phyloP scores from a whole-genome alignment of 2,329 filamentous ascomycete species.

The Sarocladium oryzae region DNA sequence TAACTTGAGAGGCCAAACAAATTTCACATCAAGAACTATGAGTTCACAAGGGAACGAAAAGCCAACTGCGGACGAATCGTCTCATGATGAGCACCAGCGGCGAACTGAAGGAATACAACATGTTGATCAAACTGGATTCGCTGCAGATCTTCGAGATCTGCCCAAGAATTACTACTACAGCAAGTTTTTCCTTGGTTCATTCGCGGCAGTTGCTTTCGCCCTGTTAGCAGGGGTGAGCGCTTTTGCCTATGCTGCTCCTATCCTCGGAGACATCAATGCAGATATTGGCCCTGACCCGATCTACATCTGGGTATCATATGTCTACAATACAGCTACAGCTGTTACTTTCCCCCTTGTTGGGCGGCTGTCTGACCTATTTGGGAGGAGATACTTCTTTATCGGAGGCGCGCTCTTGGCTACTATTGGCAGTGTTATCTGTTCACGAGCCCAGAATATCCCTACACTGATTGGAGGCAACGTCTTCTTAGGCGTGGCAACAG shows the following conservation, averaged over 20 bases:
- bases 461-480: conserved; percentile 15
- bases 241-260: conserved; percentile 6
- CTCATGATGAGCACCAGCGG: too few relatives aligned
- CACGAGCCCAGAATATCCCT: conserved; percentile 10
- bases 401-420: conserved; percentile 12
- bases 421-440: conserved; percentile 12
- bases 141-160: too few relatives aligned
- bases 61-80: too few relatives aligned
- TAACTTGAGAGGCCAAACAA: too few relatives aligned
- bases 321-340: conserved; percentile 13
- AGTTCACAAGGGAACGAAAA: too few relatives aligned
- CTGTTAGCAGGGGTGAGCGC: too few relatives aligned
- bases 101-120: too few relatives aligned
- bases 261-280: conserved; percentile 2
- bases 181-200: too few relatives aligned
- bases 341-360: conserved; percentile 17
- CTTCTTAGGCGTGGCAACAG: conserved; percentile 12
- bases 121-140: too few relatives aligned
- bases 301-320: conserved; percentile 14
- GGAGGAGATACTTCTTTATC: conserved; percentile 28
- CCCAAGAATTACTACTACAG: too few relatives aligned
- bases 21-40: too few relatives aligned
- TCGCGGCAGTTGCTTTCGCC: too few relatives aligned
- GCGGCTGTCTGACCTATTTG: conserved; percentile 29
- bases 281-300: conserved; percentile 19